Conservation (phyloP, 495 filamentous ascomycete genomes). For the Niebla homalea region DNA sequence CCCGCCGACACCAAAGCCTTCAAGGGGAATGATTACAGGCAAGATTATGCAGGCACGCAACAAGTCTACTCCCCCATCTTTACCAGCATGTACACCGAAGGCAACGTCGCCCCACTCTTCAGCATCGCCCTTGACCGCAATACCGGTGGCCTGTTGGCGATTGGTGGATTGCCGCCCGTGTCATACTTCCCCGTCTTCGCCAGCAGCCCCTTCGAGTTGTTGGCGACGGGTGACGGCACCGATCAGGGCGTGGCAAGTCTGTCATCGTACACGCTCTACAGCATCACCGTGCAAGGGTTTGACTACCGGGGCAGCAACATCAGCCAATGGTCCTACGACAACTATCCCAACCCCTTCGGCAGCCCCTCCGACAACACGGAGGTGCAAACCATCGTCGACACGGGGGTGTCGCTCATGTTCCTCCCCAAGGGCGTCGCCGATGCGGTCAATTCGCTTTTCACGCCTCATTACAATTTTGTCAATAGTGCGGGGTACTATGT, state of each 20-base stretch:
- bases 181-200: conserved; percentile 23
- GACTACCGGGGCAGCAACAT: conserved; percentile 14
- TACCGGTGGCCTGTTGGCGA: conserved; percentile 26
- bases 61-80: conserved; percentile 43
- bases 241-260: neutral
- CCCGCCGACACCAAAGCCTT: conserved; percentile 38
- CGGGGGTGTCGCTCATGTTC: conserved; percentile 30
- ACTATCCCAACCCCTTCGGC: conserved; percentile 13
- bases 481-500: conserved; percentile 33
- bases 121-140: conserved; percentile 25
- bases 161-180: conserved; percentile 40
- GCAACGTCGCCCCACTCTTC: conserved; percentile 42
- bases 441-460: conserved; percentile 37
- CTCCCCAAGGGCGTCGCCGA: conserved; percentile 31
- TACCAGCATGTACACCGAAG: conserved; percentile 40
- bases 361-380: conserved; percentile 13
- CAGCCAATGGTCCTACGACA: conserved; percentile 4
- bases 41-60: conserved; percentile 20
- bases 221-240: conserved; percentile 10
- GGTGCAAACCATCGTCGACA: conserved; percentile 28
- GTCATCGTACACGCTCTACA: conserved; percentile 28
- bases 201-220: conserved; percentile 25
- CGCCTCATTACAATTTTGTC: conserved; percentile 38
- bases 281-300: conserved; percentile 29
- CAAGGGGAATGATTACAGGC: conserved; percentile 16